Evolutionary conservation across 495 filamentous ascomycete species (phyloP), one percentile per base, ranked within the genome.

Genomic region (Penicillium tannophilum): DNA sequence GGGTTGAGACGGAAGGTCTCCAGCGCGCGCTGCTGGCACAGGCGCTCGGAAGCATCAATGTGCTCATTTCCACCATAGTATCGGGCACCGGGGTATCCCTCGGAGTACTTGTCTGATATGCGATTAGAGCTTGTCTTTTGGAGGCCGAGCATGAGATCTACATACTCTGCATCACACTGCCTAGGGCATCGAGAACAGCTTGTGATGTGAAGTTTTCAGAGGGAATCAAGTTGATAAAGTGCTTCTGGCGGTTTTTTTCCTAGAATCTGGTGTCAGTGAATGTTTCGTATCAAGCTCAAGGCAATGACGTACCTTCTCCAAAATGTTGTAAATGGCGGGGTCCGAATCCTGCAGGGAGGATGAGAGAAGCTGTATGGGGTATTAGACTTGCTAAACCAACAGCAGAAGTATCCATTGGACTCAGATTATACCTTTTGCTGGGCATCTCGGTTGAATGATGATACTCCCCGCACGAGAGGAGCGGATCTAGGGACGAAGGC

Each of bases 171-270:
- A 98, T 98, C 26, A 95, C 89, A 81, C 93, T 97, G 67, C 94
- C 94, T 56, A 98, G 79, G 9, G 93, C 92, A 84, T 98, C 94
- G 39, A 97, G 85, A 11, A 98, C 94, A 20, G 94, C 92, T 72
- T 97, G 92, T 16, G 94, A 97, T 10, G 94, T 98, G 74, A 98
- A 98, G 77, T 98, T 98, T 77, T 98, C 94, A 20, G 94, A 98
- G 16, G 94, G 94, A 60, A 98, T 98, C 55, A 98, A 85, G 77
- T 98, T 98, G 75, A 98, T 93, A 72, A 97, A 98, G 68, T 97
- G 90, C 76, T 96, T 93, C 72, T 98, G 94, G 60, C 94, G 84
- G 58, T 81, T 81, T 85, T 97, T 97, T 79, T 98, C 93, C 92
- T 97, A 64, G 53, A 62, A 43, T n/a, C 60, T 53, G 62, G 55